phyloP scores from a whole-genome alignment of 495 filamentous ascomycete species.

The Aspergillus sparsus region DNA sequence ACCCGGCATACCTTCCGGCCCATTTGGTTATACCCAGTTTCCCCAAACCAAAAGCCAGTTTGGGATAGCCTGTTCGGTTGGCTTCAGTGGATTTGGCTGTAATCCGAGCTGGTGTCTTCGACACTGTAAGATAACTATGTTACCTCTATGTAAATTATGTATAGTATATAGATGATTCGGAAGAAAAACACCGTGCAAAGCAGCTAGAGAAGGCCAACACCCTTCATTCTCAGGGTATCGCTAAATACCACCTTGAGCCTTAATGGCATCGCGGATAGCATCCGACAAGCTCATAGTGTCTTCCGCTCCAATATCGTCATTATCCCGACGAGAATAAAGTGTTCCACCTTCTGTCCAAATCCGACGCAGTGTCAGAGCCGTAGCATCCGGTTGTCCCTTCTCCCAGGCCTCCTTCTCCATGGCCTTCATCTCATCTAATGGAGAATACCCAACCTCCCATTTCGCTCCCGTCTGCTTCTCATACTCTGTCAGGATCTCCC shows the following conservation, averaged over 20 bases:
- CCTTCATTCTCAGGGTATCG: neutral
- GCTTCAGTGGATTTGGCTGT: too few relatives aligned
- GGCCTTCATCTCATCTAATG: constrained; percentile 51
- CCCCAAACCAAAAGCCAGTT: too few relatives aligned
- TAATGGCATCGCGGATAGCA: constrained; percentile 34
- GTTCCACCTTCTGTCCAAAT: constrained; percentile 76
- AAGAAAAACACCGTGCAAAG: too few relatives aligned
- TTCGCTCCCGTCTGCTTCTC: constrained; percentile 61
- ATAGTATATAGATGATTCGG: neutral
- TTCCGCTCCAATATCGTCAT: constrained; percentile 53
- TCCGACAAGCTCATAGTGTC: constrained; percentile 52
- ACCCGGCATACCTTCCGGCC: too few relatives aligned
- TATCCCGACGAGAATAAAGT: constrained; percentile 66
- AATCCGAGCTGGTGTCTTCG: too few relatives aligned
- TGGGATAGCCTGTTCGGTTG: too few relatives aligned
- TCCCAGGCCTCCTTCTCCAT: constrained; percentile 60
- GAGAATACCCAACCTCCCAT: constrained; percentile 52
- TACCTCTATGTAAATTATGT: constrained; percentile 1
- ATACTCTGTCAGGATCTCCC: constrained; percentile 63
- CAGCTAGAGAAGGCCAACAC: neutral
- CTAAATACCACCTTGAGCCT: constrained; percentile 14
- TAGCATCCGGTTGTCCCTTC: constrained; percentile 53
- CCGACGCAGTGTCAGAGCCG: constrained; percentile 57
- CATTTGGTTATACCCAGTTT: too few relatives aligned
- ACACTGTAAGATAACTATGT: neutral